Conservation (phyloP, 2,329 filamentous ascomycete species). For the Paraphoma chrysanthemicola region DNA sequence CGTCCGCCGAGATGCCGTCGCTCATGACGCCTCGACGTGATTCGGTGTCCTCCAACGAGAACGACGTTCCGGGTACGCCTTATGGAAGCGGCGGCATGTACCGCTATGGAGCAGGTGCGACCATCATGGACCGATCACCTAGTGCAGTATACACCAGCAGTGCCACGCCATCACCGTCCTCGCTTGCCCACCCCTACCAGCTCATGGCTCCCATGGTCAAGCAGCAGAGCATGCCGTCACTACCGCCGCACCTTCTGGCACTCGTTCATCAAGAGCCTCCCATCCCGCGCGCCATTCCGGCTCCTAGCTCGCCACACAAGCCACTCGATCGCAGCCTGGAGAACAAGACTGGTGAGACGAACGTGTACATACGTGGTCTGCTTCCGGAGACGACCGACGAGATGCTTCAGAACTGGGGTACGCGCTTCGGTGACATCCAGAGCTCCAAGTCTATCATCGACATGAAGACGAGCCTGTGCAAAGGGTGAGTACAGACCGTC, state of each 20-base stretch:
- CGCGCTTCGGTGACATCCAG: conserved; percentile 90
- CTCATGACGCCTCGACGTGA: conserved; percentile 60
- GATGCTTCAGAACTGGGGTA: conserved; percentile 80
- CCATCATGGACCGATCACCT: conserved; percentile 59
- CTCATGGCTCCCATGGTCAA: conserved; percentile 51
- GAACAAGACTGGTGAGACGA: conserved; percentile 93
- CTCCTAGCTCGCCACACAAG: conserved; percentile 84
- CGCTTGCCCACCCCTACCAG: conserved; percentile 53
- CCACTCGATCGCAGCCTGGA: conserved; percentile 92
- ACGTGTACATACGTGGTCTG: conserved; percentile 97
- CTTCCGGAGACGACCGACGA: conserved; percentile 95
- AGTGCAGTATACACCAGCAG: conserved; percentile 56
- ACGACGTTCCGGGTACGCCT: conserved; percentile 59
- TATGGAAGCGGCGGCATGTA: conserved; percentile 53
- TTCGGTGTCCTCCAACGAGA: conserved; percentile 61
- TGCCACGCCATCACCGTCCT: conserved; percentile 58
- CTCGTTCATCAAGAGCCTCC: conserved; percentile 72
- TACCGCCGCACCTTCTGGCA: conserved; percentile 55
- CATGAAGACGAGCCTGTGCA: conserved; percentile 89
- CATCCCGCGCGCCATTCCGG: conserved; percentile 88
- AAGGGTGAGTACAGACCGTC: conserved; percentile 69
- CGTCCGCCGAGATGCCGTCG: conserved; percentile 56
- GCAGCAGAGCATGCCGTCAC: conserved; percentile 45
- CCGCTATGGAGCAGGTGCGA: conserved; percentile 52
- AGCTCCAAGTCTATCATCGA: conserved; percentile 99